Evolutionary conservation across 495 filamentous ascomycete genomes (phyloP), one percentile per base, ranked within the genome.

Genomic region (Halenospora varia): DNA sequence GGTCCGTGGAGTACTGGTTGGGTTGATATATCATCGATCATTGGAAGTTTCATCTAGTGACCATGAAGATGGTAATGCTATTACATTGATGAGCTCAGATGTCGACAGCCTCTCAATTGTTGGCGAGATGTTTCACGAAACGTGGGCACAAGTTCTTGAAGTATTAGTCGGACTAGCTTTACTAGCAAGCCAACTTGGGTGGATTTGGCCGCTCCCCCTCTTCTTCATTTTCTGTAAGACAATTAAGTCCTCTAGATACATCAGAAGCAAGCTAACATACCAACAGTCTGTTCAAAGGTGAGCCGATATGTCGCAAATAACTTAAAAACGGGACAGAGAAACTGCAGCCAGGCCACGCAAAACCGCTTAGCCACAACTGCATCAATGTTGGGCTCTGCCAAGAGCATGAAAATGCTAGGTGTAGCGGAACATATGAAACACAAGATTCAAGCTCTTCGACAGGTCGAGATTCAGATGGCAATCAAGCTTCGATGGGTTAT

Each of bases 331-430:
- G 67, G 71, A 25, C 79, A 82, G 55, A 75, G 68, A 10, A 57
- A 65, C 19, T 86, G 79, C 79, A 75, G 79, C 23, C 60, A 66
- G 29, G 79, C 80, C 11, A 82, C 81, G 10, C 73, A 82, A 53
- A 70, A 66, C 51, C 77, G 81, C 18, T 78, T 85, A 25, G 71
- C 74, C 20, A 69, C 72, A 24, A 83, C 79, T 6, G 74, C 71
- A 4, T 62, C 74, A 0, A 78, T 82, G 70, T 63, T 88, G 3
- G 69, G 76, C 10, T 73, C 79, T 0, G 82, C 85, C 62, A 86
- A 86, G 58, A 70, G 72, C 13, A 69, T 89, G 40, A 88, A 87
- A 58, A 83, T 86, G 77, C 74, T 83, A 3, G 85, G 83, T 1
- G 64, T 87, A 4, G 73, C 75, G n/a, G 59, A 70, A 0, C 50